Evolutionary conservation across 1,284 basidiomycete genomes (phyloP), one percentile per base, ranked within the genome.

Genomic region (Ceratobasidium sp.): DNA sequence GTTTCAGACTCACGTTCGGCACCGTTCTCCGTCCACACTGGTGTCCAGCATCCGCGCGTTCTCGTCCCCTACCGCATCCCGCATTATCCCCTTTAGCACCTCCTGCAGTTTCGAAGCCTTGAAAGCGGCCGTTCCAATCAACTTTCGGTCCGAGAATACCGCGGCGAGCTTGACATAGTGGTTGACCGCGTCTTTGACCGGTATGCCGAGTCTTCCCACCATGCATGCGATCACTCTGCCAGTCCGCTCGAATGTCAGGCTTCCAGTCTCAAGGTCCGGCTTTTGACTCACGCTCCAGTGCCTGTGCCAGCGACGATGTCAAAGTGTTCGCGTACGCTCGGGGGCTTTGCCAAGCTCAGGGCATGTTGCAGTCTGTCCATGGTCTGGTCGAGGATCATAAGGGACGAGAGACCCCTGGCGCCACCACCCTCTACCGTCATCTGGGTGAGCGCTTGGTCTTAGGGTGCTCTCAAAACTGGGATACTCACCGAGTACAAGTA

Each of bases 301-400:
- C 64, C 64, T 1, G 38, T 41, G 35, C 62, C 62, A 18, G 62
- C 62, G 20, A 65, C 38, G 30, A 65, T 46, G n/a, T 65, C 62
- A 46, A 65, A 65, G 64, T 65, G 46, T 5, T 48, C 64, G 38
- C 14, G 6, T 44, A 41, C 33, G 8, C n/a, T 10, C 14, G 38
- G 64, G 16, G 59, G 59, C 30, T 60, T 16, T 35, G 59, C 59
- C 14, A 18, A 38, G 18, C 35, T 60, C 16, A 16, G 7, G 1
- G 27, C 30, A 12, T 30, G 16, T 27, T 60, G 59, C 7, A 60
- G 2, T 3, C 18, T 38, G 10, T n/a, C 33, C 59, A 62, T 62
- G 23, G 38, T 3, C 30, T 8, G 7, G 59, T 38, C 59, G 1
- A 62, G 59, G 6, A 62, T 20, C 23, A 38, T 20, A 8, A 46